A percentile compares a stretch with the other conserved stretches of the same genome.
Evolutionary conservation across 2,329 filamentous ascomycete genomes (phyloP).

Genomic region (Davidsoniella australis): DNA sequence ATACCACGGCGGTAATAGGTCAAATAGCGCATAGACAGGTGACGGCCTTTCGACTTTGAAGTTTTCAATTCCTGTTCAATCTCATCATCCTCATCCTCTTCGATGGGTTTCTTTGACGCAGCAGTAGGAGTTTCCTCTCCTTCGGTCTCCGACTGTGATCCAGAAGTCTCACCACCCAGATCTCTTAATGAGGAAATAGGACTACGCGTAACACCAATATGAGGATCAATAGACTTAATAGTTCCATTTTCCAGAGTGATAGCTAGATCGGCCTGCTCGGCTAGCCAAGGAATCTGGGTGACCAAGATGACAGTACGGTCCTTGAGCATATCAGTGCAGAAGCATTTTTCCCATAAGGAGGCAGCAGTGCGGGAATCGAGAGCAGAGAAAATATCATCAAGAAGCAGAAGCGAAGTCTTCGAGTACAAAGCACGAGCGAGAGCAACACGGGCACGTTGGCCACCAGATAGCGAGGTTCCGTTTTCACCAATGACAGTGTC

Average conservation of each 20-base stretch:
- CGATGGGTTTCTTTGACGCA: background rate
- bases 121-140: background rate
- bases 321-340: slow-evolving; percentile 36
- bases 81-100: slow-evolving; percentile 7
- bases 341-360: slow-evolving; percentile 38
- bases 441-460: slow-evolving; percentile 38
- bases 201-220: slow-evolving; percentile 28
- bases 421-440: slow-evolving; percentile 41
- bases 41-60: slow-evolving; percentile 10
- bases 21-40: slow-evolving; percentile 24
- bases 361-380: slow-evolving; percentile 41
- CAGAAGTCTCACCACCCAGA: slow-evolving; percentile 17
- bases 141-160: slow-evolving; percentile 1
- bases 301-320: slow-evolving; percentile 39
- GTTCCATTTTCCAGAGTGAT: slow-evolving; percentile 30
- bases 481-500: slow-evolving; percentile 36
- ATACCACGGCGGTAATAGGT: slow-evolving; percentile 18
- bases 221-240: slow-evolving; percentile 25
- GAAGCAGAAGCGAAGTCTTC: slow-evolving; percentile 33
- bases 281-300: slow-evolving; percentile 37
- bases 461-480: slow-evolving; percentile 37
- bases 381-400: slow-evolving; percentile 44
- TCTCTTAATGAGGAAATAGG: slow-evolving; percentile 17
- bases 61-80: slow-evolving; percentile 13
- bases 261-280: slow-evolving; percentile 31